phyloP scores from a whole-genome alignment of 2,329 filamentous ascomycete species.

The Aspergillus eucalypticola region DNA sequence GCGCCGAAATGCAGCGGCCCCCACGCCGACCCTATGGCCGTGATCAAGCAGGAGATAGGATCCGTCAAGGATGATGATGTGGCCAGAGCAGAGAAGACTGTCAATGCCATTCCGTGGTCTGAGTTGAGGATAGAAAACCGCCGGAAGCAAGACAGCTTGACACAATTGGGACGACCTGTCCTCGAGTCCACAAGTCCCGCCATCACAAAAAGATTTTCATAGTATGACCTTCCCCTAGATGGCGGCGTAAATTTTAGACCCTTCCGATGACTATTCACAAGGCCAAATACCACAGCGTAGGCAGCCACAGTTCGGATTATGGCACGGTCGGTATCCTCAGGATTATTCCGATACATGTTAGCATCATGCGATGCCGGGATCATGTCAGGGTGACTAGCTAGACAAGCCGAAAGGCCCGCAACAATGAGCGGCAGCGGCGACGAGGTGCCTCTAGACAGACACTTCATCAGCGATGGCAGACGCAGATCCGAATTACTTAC shows the following conservation, averaged over 20 bases:
- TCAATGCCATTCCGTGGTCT: slow-evolving; percentile 62
- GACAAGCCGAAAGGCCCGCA: slow-evolving; percentile 31
- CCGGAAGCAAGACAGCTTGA: slow-evolving; percentile 51
- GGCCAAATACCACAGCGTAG: slow-evolving; percentile 29
- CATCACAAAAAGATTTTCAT: slow-evolving; percentile 58
- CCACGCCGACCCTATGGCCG: slow-evolving; percentile 56
- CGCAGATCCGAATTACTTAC: slow-evolving; percentile 17
- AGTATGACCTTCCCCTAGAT: slow-evolving; percentile 49
- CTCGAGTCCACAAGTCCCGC: slow-evolving; percentile 53
- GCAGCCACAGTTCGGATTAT: slow-evolving; percentile 28
- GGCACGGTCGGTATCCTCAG: slow-evolving; percentile 20
- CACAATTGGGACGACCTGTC: slow-evolving; percentile 52
- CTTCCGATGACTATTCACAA: slow-evolving; percentile 29
- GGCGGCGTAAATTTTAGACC: slow-evolving; percentile 21
- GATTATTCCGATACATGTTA: slow-evolving; percentile 28
- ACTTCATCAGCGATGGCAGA: not conserved
- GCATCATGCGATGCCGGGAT: slow-evolving; percentile 25
- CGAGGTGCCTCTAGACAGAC: slow-evolving; percentile 18
- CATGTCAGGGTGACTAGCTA: slow-evolving; percentile 21
- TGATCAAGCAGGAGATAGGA: slow-evolving; percentile 54
- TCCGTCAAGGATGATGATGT: slow-evolving; percentile 59
- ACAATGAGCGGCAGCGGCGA: slow-evolving; percentile 31
- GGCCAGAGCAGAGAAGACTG: slow-evolving; percentile 58
- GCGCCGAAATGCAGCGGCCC: slow-evolving; percentile 63
- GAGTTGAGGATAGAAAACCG: slow-evolving; percentile 58